A percentile compares a stretch with the other conserved stretches of the same genome.
phyloP scores from a whole-genome alignment of 176 grass and related monocot species.

The Lolium perenne region DNA sequence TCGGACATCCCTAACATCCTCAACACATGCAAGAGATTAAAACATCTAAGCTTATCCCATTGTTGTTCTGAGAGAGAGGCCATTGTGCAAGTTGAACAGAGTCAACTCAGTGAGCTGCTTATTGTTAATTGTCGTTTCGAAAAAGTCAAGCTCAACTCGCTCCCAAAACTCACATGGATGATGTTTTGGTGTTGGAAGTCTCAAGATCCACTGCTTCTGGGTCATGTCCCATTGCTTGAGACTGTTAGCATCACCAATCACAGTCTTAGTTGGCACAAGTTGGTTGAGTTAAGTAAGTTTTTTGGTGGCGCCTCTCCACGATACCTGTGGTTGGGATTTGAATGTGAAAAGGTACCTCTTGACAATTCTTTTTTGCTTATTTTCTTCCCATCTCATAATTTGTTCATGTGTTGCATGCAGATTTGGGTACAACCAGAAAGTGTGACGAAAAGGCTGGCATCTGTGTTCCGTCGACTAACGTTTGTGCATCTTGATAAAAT shows the following conservation, averaged over 20 bases:
- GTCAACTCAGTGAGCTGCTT: not conserved
- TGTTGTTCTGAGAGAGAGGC: not conserved
- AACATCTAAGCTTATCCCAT: not conserved
- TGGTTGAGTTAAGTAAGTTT: not conserved
- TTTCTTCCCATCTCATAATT: not conserved
- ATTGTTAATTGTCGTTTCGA: not conserved
- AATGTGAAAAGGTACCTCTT: not conserved
- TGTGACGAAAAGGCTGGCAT: not conserved
- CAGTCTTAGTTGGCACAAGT: not conserved
- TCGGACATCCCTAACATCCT: not conserved
- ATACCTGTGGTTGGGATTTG: not conserved
- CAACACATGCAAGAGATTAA: not conserved
- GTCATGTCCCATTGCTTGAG: not conserved
- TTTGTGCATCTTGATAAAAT: not conserved
- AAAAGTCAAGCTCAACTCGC: not conserved
- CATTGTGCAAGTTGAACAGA: not conserved
- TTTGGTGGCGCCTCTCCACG: not conserved
- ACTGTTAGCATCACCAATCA: not conserved
- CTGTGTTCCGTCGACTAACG: not conserved
- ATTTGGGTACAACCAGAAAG: not conserved
- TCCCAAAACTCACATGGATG: not conserved
- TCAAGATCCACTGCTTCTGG: not conserved
- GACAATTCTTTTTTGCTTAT: not conserved
- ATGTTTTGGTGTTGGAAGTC: not conserved
- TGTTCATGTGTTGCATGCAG: not conserved